phyloP scores from a whole-genome alignment of 163 green algal genomes.

The Scenedesmus sp. region DNA sequence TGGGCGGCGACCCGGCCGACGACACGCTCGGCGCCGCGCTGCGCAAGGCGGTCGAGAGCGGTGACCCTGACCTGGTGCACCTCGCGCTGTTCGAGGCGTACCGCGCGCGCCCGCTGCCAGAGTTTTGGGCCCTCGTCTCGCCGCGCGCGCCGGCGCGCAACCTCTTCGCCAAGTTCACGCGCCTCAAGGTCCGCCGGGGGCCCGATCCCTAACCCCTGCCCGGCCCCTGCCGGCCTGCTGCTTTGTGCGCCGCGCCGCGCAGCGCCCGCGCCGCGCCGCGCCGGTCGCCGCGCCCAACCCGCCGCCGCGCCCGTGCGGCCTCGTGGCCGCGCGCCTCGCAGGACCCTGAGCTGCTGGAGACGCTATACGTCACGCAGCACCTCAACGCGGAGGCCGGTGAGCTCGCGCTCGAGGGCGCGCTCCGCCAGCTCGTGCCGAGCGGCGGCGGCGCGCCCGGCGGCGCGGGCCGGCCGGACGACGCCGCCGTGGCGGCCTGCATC shows the following conservation, averaged over 20 bases:
- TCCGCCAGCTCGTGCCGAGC: constrained; percentile 2
- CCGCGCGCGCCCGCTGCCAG: constrained; percentile 38
- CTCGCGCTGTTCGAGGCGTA: constrained; percentile 69
- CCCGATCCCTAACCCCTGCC: too few relatives aligned
- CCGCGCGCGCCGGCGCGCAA: constrained; percentile 49
- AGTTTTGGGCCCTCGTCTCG: constrained; percentile 62
- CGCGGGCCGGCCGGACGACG: constrained; percentile 9
- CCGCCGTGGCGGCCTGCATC: background rate
- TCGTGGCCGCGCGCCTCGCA: constrained; percentile 33
- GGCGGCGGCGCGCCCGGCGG: background rate
- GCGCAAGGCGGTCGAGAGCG: constrained; percentile 68
- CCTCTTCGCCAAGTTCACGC: constrained; percentile 78
- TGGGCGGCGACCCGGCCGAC: constrained; percentile 51
- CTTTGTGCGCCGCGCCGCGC: too few relatives aligned
- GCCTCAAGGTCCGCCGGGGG: constrained; percentile 52
- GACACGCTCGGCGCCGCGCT: constrained; percentile 61
- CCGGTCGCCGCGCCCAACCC: too few relatives aligned
- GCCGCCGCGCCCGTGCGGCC: too few relatives aligned
- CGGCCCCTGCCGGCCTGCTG: too few relatives aligned
- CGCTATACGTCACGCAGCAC: constrained; percentile 49
- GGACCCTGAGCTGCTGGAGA: constrained; percentile 75
- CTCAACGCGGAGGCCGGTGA: constrained; percentile 32
- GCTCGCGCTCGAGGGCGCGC: constrained; percentile 10
- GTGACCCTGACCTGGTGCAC: constrained; percentile 78
- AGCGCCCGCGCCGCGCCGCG: too few relatives aligned